Evolutionary conservation across 2,329 filamentous ascomycete genomes (phyloP), one percentile per base, ranked within the genome.

Genomic region (Cordyceps fumosorosea): DNA sequence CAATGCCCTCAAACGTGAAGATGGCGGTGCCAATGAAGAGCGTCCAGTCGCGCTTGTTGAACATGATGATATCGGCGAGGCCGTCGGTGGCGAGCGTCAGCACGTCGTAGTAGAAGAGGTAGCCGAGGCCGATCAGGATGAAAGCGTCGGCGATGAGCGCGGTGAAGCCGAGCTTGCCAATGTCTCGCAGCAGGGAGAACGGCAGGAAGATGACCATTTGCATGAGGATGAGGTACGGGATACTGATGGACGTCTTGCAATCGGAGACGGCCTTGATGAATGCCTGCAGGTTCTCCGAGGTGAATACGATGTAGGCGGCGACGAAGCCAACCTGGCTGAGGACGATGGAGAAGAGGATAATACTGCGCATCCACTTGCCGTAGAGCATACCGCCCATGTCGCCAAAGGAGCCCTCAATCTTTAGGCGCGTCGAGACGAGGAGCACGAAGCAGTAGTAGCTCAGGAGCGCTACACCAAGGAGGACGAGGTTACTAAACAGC

Each of bases 381-480:
- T 95, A 99, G 18, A 99, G 82, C 53, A 91, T 87, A 55, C 91
- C 92, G 59, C 96, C 95, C 77, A 99, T 96, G 71, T 98, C 95
- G 74, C 95, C 95, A 76, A 98, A 99, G 1, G 95, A 98, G n/a
- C 90, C 92, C 55, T 93, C 89, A 32, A 98, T 85, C 71, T 86
- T 89, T 55, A 96, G 79, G 40, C 95, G 89, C 2, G 92, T 95
- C 64, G 88, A 88, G 65, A 97, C 92, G 37, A 99, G 84, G 16
- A 99, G 82, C 48, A 99, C 92, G 76, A 99, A 99, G 78, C 93
- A 97, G 79, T 97, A 96, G 77, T 96, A 99, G 73, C 93, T 97
- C 63, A 99, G 80, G 2, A 84, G 79, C 7, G 95, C 93, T 18
- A 99, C 91, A 45, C 82, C 84, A 24, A 99, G 80, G n/a, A 99